Evolutionary conservation across 179 eudicot genomes (phyloP).

Genomic region (Camellia oleifera): DNA sequence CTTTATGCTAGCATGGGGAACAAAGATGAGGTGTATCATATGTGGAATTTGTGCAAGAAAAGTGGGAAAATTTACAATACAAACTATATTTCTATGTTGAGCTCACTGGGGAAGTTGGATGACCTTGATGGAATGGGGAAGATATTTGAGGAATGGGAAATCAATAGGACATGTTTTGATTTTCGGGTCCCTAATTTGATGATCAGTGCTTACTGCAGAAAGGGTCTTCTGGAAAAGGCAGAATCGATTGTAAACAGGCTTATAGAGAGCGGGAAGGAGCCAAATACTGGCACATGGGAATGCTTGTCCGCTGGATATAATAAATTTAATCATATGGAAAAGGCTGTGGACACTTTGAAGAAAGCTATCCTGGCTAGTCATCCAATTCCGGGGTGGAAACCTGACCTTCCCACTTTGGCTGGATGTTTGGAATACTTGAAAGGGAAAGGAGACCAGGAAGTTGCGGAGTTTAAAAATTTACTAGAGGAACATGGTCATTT

Average conservation of each 20-base stretch:
- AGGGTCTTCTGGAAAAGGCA: slow-evolving; percentile 41
- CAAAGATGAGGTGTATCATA: slow-evolving; percentile 42
- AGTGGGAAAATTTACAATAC: slow-evolving; percentile 24
- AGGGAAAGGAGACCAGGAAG: slow-evolving; percentile 30
- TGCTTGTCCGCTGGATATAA: slow-evolving; percentile 42
- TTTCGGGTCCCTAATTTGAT: slow-evolving; percentile 31
- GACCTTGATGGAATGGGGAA: slow-evolving; percentile 47
- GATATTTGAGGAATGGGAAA: slow-evolving; percentile 36
- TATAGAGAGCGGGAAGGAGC: slow-evolving; percentile 29
- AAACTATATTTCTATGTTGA: slow-evolving; percentile 33
- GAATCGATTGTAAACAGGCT: slow-evolving; percentile 26
- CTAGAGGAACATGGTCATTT: slow-evolving; percentile 21
- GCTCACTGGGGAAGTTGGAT: slow-evolving; percentile 40
- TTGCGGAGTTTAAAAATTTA: slow-evolving; percentile 16
- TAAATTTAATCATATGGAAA: slow-evolving; percentile 28
- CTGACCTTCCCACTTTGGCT: slow-evolving; percentile 20
- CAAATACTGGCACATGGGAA: slow-evolving; percentile 38
- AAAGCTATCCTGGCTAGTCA: slow-evolving; percentile 19
- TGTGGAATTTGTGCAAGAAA: slow-evolving; percentile 39
- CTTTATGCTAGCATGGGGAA: slow-evolving; percentile 30
- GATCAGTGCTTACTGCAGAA: slow-evolving; percentile 40
- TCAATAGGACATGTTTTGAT: slow-evolving; percentile 12
- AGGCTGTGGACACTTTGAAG: slow-evolving; percentile 36
- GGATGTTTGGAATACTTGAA: slow-evolving; percentile 46
- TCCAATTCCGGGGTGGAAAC: slow-evolving; percentile 21